These are phyloP conservation scores for Kluyveromyces lactis DNA, from an alignment of 805 yeast species.

Conservation along the genomic window DNA sequence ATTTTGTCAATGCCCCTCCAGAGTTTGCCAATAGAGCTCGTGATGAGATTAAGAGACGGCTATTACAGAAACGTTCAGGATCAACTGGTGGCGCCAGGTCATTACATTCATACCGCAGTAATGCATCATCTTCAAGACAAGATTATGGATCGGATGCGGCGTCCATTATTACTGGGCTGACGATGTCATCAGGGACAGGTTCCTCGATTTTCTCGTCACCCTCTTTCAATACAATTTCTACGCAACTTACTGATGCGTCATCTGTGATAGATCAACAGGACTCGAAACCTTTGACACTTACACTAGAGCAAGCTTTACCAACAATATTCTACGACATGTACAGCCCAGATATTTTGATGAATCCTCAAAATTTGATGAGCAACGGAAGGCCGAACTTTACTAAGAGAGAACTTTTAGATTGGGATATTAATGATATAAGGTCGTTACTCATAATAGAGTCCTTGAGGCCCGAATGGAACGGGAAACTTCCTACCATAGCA, in stretches of 20 bases:
- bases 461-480: slow-evolving; percentile 48
- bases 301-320: slow-evolving; percentile 47
- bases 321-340: slow-evolving; percentile 46
- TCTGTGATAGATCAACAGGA: not conserved
- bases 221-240: not conserved
- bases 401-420: slow-evolving; percentile 52
- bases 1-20: slow-evolving; percentile 29
- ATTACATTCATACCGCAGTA: slow-evolving; percentile 4
- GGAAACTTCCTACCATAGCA: slow-evolving; percentile 38
- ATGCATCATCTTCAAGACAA: not conserved
- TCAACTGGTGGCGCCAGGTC: not conserved
- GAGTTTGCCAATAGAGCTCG: slow-evolving; percentile 31
- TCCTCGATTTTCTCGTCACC: slow-evolving; percentile 3
- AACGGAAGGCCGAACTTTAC: slow-evolving; percentile 60
- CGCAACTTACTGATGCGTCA: not conserved
- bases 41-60: slow-evolving; percentile 25
- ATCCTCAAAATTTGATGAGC: slow-evolving; percentile 34
- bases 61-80: slow-evolving; percentile 11
- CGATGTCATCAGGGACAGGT: not conserved
- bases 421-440: slow-evolving; percentile 65
- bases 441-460: slow-evolving; percentile 49
- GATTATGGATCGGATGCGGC: not conserved
- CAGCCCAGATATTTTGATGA: slow-evolving; percentile 43
- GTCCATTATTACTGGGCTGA: not conserved
- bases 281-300: slow-evolving; percentile 12